Evolutionary conservation across 2,329 filamentous ascomycete genomes (phyloP), one percentile per base, ranked within the genome.

Genomic region (Thielaviopsis musarum): DNA sequence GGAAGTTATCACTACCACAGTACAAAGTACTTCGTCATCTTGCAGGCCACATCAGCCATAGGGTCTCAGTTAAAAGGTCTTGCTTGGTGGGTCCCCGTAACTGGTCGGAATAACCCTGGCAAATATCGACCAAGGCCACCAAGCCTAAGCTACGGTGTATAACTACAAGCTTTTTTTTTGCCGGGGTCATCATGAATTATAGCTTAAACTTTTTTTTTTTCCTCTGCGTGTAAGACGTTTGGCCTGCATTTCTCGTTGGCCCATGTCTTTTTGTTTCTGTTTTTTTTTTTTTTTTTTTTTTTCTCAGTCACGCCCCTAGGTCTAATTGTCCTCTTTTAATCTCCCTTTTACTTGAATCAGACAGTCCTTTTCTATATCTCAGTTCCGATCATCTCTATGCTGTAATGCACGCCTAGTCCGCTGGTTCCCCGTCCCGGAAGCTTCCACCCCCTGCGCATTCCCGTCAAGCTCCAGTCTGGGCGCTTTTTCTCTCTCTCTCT

Each of bases 401-500:
- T 58, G 55, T 61, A 58, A 61, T 61, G 55, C 59, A 58, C 51
- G 51, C 45, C 49, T 61, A 45, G 57, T 22, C 52, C 55, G 55
- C n/a, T 45, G 15, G 38, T 45, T n/a, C 38, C 38, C 41, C 52
- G 26, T 54, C 41, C 49, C 56, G 59, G 59, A 58, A 61, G 59
- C 55, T 61, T 61, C 59, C 59, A 61, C 38, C 55, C 52, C 53
- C 59, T 55, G 45, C 55, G 59, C 59, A 61, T 54, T 61, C 54
- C 41, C 52, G 13, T 45, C 52, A n/a, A 55, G 52, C 55, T 61
- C 30, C 38, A 45, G 38, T n/a, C 38, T 45, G 38, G 38, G 38
- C 38, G 38, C 17, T 26, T 52, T 24, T 52, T 26, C 6, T 52
- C 10, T 22, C 13, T 17, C 52, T 38, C 52, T 52, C 12, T 6